Evolutionary conservation across 352 stramenopile species (phyloP).

Genomic region (Globisporangium rhizosaccharum): DNA sequence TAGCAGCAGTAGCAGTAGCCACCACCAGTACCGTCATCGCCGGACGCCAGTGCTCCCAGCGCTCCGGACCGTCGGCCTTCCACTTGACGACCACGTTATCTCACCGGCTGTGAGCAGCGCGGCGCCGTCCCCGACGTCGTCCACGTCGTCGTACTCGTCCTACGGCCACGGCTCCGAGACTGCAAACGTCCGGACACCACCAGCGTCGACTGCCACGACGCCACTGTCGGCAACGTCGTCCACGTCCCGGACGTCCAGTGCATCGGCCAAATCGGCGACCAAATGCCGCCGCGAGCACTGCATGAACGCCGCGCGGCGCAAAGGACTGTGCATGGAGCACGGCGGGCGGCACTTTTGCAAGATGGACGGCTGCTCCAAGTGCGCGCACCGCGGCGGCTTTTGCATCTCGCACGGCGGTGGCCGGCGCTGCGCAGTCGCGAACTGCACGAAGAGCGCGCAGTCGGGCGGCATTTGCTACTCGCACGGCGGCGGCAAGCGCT

Average conservation of each 20-base stretch:
- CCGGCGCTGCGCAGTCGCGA: slow-evolving; percentile 61
- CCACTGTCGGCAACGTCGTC: neutral
- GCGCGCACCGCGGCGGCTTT: slow-evolving; percentile 71
- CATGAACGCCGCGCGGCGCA: slow-evolving; percentile 62
- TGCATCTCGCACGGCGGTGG: slow-evolving; percentile 80
- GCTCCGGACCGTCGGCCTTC: slow-evolving; percentile 4
- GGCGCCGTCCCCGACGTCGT: slow-evolving; percentile 8
- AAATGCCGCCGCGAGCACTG: slow-evolving; percentile 69
- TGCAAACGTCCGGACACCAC: neutral
- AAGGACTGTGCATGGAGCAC: slow-evolving; percentile 86
- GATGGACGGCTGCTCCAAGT: slow-evolving; percentile 78
- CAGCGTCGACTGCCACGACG: neutral
- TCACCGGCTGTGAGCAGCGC: neutral
- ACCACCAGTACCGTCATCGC: neutral
- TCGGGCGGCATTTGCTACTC: slow-evolving; percentile 82
- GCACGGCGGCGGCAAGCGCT: slow-evolving; percentile 80
- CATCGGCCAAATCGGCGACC: slow-evolving; percentile 12
- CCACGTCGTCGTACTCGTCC: slow-evolving; percentile 14
- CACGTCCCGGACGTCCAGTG: slow-evolving; percentile 20
- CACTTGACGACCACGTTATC: neutral
- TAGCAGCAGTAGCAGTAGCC: too few relatives aligned
- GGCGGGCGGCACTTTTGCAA: slow-evolving; percentile 84
- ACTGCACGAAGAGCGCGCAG: slow-evolving; percentile 77
- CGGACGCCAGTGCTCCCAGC: slow-evolving; percentile 5
- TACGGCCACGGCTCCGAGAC: slow-evolving; percentile 9